A percentile compares a stretch with the other conserved stretches of the same genome.
phyloP scores from a whole-genome alignment of 2,329 filamentous ascomycete species.

The Chrysoporthe deuterocubensis region DNA sequence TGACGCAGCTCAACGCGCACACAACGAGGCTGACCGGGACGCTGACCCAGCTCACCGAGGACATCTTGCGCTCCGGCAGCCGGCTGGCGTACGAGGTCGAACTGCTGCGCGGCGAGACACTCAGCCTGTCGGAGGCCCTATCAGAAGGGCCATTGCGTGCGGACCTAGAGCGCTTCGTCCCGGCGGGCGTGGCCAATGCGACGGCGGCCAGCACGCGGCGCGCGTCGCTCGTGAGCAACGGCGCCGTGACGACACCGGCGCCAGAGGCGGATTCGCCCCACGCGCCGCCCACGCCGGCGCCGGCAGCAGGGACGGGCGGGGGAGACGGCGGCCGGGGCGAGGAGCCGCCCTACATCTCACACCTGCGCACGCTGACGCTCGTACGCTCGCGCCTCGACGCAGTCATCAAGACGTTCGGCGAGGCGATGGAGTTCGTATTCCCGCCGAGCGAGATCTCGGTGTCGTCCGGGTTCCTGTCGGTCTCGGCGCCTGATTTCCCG shows the following conservation, averaged over 20 bases:
- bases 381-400: slow-evolving; percentile 84
- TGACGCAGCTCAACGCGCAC: slow-evolving; percentile 87
- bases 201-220: slow-evolving; percentile 33
- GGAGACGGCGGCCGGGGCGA: slow-evolving; percentile 32
- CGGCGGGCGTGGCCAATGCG: slow-evolving; percentile 46
- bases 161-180: slow-evolving; percentile 75
- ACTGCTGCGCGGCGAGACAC: slow-evolving; percentile 83
- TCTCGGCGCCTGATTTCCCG: slow-evolving; percentile 74
- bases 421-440: slow-evolving; percentile 94
- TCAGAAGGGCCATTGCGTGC: slow-evolving; percentile 61
- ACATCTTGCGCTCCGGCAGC: slow-evolving; percentile 87
- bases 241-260: slow-evolving; percentile 33
- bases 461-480: slow-evolving; percentile 83
- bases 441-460: slow-evolving; percentile 86
- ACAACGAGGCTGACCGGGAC: slow-evolving; percentile 80
- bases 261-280: slow-evolving; percentile 21
- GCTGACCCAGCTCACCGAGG: slow-evolving; percentile 89
- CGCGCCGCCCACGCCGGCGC: slow-evolving; percentile 26
- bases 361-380: slow-evolving; percentile 79
- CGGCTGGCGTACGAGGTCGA: slow-evolving; percentile 94
- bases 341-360: slow-evolving; percentile 72
- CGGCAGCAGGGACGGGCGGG: neutral
- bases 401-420: slow-evolving; percentile 89
- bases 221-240: slow-evolving; percentile 24
- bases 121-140: slow-evolving; percentile 78